Evolutionary conservation across 2,329 filamentous ascomycete species (phyloP), one percentile per base, ranked within the genome.

Genomic region (Talaromyces marneffei): DNA sequence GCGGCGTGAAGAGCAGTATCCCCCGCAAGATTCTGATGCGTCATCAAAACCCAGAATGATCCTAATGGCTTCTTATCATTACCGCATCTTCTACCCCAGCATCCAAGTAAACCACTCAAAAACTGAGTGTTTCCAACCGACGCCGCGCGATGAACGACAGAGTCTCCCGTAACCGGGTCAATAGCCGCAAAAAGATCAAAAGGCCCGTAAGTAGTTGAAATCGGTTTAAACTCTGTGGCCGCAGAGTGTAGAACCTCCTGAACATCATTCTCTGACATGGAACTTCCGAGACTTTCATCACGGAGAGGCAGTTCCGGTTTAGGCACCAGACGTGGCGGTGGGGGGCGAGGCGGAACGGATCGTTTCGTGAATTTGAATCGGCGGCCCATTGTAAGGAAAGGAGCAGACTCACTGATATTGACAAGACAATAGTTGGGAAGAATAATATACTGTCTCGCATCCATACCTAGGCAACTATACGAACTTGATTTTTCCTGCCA

Each of bases 401-500:
- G 44, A 50, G 44, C 44, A 50, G 44, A 50, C 44, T 50, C 44
- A 50, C 44, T 50, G 44, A 50, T 50, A 50, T 18, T 50, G 25
- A 42, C n/a, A 42, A 42, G 39, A 42, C 37, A 40, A 20, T 40
- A 40, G 37, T 40, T 18, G 37, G 37, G 37, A 40, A 40, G 37
- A 40, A 40, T 40, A 40, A 40, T 40, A 40, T 40, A 40, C 37
- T 40, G 37, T 40, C 37, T 40, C 37, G 37, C 37, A 40, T 40
- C 37, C 37, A 40, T 39, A 39, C 37, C 37, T 39, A 39, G 37
- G 37, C 9, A 33, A n/a, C 54, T 57, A 58, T 58, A 48, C 55
- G 29, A 58, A 58, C 55, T 37, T 27, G 18, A 58, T 58, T 48
- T 58, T 48, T 18, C 18, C 29, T 48, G 29, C 40, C 40, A 58